Conservation (phyloP, 257 asterid species). For the Osmanthus fragrans region DNA sequence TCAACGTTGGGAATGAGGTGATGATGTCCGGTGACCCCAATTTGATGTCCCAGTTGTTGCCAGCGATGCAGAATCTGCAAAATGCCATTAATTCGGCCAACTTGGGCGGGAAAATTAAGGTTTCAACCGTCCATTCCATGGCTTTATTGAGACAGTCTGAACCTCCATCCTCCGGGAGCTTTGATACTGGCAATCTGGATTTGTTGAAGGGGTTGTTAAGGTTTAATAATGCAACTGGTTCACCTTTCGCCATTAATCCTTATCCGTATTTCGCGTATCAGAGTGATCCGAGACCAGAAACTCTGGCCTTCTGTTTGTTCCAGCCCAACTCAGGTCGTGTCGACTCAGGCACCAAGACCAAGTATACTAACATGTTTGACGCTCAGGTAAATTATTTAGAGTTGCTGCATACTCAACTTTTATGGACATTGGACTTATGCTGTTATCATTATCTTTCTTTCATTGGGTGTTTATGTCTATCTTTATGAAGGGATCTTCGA, state of each 20-base stretch:
- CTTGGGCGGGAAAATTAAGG: slow-evolving; percentile 57
- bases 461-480: no score
- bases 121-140: slow-evolving; percentile 74
- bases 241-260: slow-evolving; percentile 70
- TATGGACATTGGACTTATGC: background rate
- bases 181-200: slow-evolving; percentile 52
- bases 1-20: slow-evolving; percentile 73
- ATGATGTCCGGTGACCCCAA: slow-evolving; percentile 55
- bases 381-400: slow-evolving; percentile 55
- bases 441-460: no score
- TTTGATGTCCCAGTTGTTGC: slow-evolving; percentile 53
- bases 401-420: background rate
- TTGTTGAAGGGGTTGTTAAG: slow-evolving; percentile 57
- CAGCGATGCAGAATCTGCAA: slow-evolving; percentile 68
- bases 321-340: slow-evolving; percentile 69
- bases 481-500: background rate
- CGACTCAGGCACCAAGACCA: slow-evolving; percentile 54
- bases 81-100: slow-evolving; percentile 45
- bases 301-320: slow-evolving; percentile 72
- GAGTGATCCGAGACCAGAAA: slow-evolving; percentile 65
- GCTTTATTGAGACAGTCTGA: slow-evolving; percentile 56
- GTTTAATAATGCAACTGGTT: slow-evolving; percentile 54
- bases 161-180: slow-evolving; percentile 67
- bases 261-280: slow-evolving; percentile 75
- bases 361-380: slow-evolving; percentile 76